These are phyloP conservation scores for Sclerotinia borealis DNA, from an alignment of 2,329 filamentous ascomycete species.

Conservation along the genomic window DNA sequence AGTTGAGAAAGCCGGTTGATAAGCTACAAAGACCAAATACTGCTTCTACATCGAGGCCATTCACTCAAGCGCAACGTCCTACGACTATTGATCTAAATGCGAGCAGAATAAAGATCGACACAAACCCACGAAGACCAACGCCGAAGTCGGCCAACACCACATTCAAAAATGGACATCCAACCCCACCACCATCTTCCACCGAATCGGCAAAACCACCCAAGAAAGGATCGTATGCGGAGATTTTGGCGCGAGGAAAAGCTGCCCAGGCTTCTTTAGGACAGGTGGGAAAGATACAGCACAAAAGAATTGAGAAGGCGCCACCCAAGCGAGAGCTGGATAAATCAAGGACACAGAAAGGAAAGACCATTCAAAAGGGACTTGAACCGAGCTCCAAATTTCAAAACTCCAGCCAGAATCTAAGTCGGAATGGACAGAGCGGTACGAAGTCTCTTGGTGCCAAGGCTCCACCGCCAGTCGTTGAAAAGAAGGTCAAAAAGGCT, in stretches of 20 bases:
- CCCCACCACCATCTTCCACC: slow-evolving; percentile 20
- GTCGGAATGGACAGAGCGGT: slow-evolving; percentile 18
- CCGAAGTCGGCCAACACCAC: slow-evolving; percentile 12
- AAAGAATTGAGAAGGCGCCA: slow-evolving; percentile 59
- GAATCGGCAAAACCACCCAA: slow-evolving; percentile 46
- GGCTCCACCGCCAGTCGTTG: slow-evolving; percentile 31
- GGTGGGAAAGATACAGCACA: slow-evolving; percentile 69
- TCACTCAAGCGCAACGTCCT: slow-evolving; percentile 16
- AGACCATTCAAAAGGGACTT: slow-evolving; percentile 25
- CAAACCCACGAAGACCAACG: slow-evolving; percentile 13
- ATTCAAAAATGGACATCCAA: slow-evolving; percentile 26
- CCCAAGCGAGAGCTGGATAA: slow-evolving; percentile 44
- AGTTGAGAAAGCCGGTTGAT: slow-evolving; percentile 36
- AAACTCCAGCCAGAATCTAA: slow-evolving; percentile 15
- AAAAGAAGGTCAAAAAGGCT: slow-evolving; percentile 57
- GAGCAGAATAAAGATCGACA: slow-evolving; percentile 20
- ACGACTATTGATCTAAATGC: slow-evolving; percentile 20
- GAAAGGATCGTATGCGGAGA: slow-evolving; percentile 68
- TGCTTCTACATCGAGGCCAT: slow-evolving; percentile 24
- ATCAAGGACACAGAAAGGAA: slow-evolving; percentile 23
- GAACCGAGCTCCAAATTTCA: slow-evolving; percentile 27
- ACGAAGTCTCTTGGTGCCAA: slow-evolving; percentile 16
- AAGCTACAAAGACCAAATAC: slow-evolving; percentile 38
- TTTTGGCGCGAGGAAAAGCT: slow-evolving; percentile 65
- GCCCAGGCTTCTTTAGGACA: slow-evolving; percentile 53